Evolutionary conservation across 768 basidiomycete genomes (phyloP).

Genomic region (Mycena floridula): DNA sequence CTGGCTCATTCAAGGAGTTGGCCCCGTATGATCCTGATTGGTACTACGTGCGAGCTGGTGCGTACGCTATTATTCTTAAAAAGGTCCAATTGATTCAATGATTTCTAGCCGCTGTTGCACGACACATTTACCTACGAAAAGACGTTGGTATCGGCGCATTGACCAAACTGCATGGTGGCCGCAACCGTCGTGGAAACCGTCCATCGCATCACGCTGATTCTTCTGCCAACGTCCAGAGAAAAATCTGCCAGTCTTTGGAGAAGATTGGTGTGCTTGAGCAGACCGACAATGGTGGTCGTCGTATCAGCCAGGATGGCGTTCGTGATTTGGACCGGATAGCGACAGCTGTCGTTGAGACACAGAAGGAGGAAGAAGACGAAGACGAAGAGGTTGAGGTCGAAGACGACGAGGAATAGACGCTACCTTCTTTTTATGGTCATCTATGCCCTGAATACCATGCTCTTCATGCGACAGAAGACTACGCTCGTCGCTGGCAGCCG

Average conservation of each 20-base stretch:
- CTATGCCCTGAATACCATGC: too few relatives aligned
- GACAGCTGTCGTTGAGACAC: slow-evolving; percentile 78
- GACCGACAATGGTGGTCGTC: slow-evolving; percentile 88
- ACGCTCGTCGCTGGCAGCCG: too few relatives aligned
- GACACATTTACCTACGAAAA: slow-evolving; percentile 99
- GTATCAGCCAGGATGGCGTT: slow-evolving; percentile 95
- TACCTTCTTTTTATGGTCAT: too few relatives aligned
- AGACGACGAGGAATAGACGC: slow-evolving; percentile 53
- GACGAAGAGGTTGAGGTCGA: slow-evolving; percentile 69
- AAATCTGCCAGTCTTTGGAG: slow-evolving; percentile 94
- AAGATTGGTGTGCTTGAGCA: slow-evolving; percentile 98
- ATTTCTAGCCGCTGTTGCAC: slow-evolving; percentile 80
- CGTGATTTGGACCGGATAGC: slow-evolving; percentile 94
- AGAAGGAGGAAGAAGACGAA: slow-evolving; percentile 67
- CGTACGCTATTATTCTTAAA: slow-evolving; percentile 21
- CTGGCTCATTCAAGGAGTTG: slow-evolving; percentile 94
- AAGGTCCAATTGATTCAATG: not conserved
- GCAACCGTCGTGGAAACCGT: slow-evolving; percentile 93
- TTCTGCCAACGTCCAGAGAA: slow-evolving; percentile 87
- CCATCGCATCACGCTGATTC: slow-evolving; percentile 90
- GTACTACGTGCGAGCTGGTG: slow-evolving; percentile 98
- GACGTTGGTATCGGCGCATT: slow-evolving; percentile 92
- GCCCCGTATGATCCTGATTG: slow-evolving; percentile 99
- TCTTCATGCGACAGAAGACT: too few relatives aligned
- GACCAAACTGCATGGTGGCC: slow-evolving; percentile 93